phyloP scores from a whole-genome alignment of 306 rosid genomes.

The Casuarina cunninghamiana region DNA sequence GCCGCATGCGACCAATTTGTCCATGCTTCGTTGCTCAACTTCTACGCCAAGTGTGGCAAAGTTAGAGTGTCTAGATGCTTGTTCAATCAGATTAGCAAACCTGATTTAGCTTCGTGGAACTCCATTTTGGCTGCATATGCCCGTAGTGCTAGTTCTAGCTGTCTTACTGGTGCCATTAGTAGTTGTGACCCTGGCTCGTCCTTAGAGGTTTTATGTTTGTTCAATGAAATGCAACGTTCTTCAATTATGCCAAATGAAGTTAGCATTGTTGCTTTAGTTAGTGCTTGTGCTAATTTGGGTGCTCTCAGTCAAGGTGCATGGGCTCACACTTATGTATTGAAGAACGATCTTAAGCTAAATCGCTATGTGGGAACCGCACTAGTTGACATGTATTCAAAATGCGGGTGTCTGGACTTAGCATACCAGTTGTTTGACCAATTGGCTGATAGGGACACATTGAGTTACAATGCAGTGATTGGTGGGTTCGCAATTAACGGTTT shows the following conservation, averaged over 20 bases:
- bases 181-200: conserved; percentile 22
- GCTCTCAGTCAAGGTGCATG: conserved; percentile 49
- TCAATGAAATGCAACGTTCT: conserved; percentile 35
- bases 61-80: conserved; percentile 28
- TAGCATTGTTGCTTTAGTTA: conserved; percentile 40
- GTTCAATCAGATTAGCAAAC: conserved; percentile 38
- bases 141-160: conserved; percentile 17
- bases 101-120: conserved; percentile 49
- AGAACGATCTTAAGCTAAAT: conserved; percentile 38
- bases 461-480: conserved; percentile 45
- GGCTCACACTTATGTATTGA: conserved; percentile 35
- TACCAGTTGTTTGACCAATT: conserved; percentile 42
- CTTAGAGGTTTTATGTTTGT: conserved; percentile 34
- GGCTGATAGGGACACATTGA: conserved; percentile 34
- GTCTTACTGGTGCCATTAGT: background rate
- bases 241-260: conserved; percentile 41
- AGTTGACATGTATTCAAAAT: conserved; percentile 44
- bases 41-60: conserved; percentile 45
- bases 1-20: conserved; percentile 45
- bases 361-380: conserved; percentile 47
- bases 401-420: conserved; percentile 42
- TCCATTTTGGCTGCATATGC: conserved; percentile 38
- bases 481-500: conserved; percentile 47
- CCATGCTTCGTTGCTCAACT: conserved; percentile 39
- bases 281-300: conserved; percentile 44